Conservation (phyloP, 371 early-diverging fungal genomes). For the Mortierella sp. region DNA sequence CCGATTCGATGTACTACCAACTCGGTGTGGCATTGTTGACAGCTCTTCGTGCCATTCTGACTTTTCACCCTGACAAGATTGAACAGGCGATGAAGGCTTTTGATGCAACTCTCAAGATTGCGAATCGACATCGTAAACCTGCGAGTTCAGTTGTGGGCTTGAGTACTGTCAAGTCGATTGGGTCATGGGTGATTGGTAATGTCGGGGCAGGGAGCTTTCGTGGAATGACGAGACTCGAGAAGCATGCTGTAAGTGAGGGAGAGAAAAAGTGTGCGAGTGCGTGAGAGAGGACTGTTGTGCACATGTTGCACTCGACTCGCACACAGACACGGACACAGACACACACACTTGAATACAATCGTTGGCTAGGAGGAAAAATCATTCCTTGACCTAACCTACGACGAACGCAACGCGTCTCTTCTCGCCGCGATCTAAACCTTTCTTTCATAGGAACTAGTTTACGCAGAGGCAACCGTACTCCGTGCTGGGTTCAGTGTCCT, state of each 20-base stretch:
- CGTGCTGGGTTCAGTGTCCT: slow-evolving; percentile 42
- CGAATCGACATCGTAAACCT: slow-evolving; percentile 25
- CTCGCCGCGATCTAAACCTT: neutral
- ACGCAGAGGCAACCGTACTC: slow-evolving; percentile 40
- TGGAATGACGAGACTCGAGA: slow-evolving; percentile 47
- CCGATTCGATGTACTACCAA: slow-evolving; percentile 46
- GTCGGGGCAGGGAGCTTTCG: slow-evolving; percentile 31
- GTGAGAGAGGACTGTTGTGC: too few species aligned
- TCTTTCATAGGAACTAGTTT: slow-evolving; percentile 34
- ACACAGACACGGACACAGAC: too few species aligned
- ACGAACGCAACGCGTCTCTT: too few species aligned
- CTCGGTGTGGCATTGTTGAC: slow-evolving; percentile 37
- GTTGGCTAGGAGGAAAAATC: too few species aligned
- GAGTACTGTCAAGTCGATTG: slow-evolving; percentile 36
- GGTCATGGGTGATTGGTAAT: slow-evolving; percentile 37
- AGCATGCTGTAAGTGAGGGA: slow-evolving; percentile 37
- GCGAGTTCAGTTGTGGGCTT: slow-evolving; percentile 19
- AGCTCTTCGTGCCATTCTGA: slow-evolving; percentile 33
- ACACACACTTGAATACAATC: too few species aligned
- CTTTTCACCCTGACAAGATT: slow-evolving; percentile 43
- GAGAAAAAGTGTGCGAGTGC: too few species aligned
- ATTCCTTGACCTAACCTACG: too few species aligned
- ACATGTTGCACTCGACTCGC: too few species aligned
- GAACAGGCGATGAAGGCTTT: slow-evolving; percentile 45
- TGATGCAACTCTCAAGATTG: slow-evolving; percentile 34